Base-by-base conservation (phyloP, 1,284 basidiomycete genomes). In the Crepidotus sp. region DNA sequence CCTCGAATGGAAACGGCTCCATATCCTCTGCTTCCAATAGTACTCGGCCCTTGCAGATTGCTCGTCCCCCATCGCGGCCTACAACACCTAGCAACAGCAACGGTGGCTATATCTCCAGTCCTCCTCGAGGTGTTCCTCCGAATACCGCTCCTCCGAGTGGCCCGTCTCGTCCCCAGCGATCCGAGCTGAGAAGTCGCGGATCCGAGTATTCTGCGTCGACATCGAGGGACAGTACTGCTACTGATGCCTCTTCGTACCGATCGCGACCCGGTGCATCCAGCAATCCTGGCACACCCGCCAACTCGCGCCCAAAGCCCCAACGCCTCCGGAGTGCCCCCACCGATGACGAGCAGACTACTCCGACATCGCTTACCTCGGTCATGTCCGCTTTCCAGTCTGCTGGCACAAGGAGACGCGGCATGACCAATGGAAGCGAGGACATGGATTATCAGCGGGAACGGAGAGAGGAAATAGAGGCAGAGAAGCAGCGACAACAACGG, bases 351-450 rank as follows among this genome's bases (percentile, higher is more conserved):
- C 48, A 57, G 36, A 66, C 70, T 3, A 70, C 74, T n/a, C 71
- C 76, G 30, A 63, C 66, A 6, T 61, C 73, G 6, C 56, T 84
- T 30, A 64, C 65, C n/a, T 69, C 69, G 32, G 74, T 72, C 14
- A 62, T 82, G 57, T 73, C 78, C 46, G 80, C 83, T 22, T 87
- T 87, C 59, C 74, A 78, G 56, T 71, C 72, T 43, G 77, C 77
- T 7, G 76, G 79, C 17, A 65, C 69, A 8, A 68, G 78, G 18
- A 71, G 71, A 55, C 74, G 76, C 37, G 69, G 67, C n/a, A 69
- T 71, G 60, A 70, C 70, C 9, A 68, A 74, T 48, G 75, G 73
- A 34, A 70, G 67, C 34, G 67, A 70, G 4, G 70, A 74, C 25
- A 53, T 60, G 29, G 69, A 73, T 27, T 67, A 73, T 50, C 73